These are phyloP conservation scores for Citrullus amarus DNA, from an alignment of 306 rosid genomes.

Conservation along the genomic window DNA sequence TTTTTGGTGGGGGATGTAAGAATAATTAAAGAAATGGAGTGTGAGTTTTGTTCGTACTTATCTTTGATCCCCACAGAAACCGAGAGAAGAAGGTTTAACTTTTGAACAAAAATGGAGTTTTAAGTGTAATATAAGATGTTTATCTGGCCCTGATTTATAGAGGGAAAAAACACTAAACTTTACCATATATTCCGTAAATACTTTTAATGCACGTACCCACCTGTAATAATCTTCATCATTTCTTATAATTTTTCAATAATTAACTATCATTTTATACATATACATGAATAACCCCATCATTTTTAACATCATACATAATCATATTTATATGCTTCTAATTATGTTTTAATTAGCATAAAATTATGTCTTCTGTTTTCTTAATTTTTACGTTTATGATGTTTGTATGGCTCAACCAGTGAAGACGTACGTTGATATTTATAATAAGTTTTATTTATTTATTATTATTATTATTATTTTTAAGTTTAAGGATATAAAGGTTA, in stretches of 20 bases:
- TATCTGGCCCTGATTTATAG: neutral
- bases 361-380: neutral
- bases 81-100: neutral
- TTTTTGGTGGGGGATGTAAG: neutral
- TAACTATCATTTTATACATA: neutral
- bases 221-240: neutral
- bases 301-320: neutral
- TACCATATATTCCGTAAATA: constrained; percentile 6
- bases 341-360: neutral
- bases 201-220: constrained; percentile 3
- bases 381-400: neutral
- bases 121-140: neutral
- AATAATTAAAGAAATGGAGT: neutral
- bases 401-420: neutral
- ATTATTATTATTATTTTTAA: no score
- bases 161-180: constrained; percentile 2
- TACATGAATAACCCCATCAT: neutral
- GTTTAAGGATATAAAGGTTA: no score
- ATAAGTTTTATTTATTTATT: no score
- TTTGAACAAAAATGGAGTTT: constrained; percentile 1
- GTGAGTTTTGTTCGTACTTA: neutral
- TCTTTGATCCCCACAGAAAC: neutral
- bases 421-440: no score
- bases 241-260: neutral
- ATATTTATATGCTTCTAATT: neutral